Evolutionary conservation across 345 rosid genomes (phyloP).

Genomic region (Citrus maxima): DNA sequence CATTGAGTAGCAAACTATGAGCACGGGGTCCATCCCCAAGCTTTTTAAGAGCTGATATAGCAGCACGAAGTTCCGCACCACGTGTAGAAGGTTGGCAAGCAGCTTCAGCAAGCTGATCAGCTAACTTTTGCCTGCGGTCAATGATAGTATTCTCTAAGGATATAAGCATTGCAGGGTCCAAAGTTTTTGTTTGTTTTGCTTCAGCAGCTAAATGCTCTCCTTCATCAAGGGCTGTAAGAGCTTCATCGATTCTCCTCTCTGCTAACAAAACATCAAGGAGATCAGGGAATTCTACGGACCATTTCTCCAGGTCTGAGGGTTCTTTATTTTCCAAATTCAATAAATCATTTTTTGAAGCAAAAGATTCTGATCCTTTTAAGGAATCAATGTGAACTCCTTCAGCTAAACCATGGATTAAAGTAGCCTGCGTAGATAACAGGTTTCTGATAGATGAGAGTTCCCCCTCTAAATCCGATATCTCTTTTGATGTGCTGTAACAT

Average conservation of each 20-base stretch:
- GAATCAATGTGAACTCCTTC: constrained; percentile 81
- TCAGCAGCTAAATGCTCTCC: constrained; percentile 69
- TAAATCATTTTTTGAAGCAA: constrained; percentile 32
- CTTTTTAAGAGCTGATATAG: constrained; percentile 87
- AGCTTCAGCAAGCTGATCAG: constrained; percentile 96
- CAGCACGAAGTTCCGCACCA: constrained; percentile 90
- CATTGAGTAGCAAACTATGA: constrained; percentile 84
- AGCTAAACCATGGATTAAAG: constrained; percentile 85
- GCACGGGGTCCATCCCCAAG: constrained; percentile 99
- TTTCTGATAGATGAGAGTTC: constrained; percentile 92
- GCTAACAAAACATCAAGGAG: constrained; percentile 90
- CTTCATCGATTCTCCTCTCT: constrained; percentile 94
- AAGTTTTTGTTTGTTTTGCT: constrained; percentile 50
- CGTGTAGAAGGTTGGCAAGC: constrained; percentile 96
- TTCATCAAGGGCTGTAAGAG: constrained; percentile 83
- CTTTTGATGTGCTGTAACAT: constrained; percentile 81
- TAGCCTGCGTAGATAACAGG: constrained; percentile 89
- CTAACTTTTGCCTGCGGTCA: constrained; percentile 78
- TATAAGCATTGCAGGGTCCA: constrained; percentile 46
- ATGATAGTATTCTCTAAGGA: constrained; percentile 56
- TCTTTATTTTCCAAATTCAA: constrained; percentile 47
- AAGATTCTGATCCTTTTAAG: constrained; percentile 38
- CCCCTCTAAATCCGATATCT: constrained; percentile 98
- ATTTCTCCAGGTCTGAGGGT: constrained; percentile 78
- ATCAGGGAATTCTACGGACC: constrained; percentile 88